Percentiles rank a stretch among this genome's conserved stretches.
phyloP scores from a whole-genome alignment of 2,329 filamentous ascomycete species.

The Talaromyces sp. region DNA sequence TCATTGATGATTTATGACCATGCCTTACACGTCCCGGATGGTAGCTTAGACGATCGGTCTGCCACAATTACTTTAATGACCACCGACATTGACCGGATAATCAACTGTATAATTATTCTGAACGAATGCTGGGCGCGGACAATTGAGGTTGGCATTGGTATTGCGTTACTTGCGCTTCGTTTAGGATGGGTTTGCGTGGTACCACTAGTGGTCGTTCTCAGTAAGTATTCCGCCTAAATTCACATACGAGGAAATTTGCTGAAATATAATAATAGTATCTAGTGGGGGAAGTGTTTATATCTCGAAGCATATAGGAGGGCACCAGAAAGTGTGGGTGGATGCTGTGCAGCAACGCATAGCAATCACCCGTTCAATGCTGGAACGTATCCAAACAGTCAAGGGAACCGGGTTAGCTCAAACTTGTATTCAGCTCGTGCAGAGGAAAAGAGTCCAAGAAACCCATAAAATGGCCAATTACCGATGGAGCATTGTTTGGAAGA shows the following conservation, averaged over 20 bases:
- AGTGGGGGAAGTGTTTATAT: conserved; percentile 5
- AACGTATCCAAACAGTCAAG: conserved; percentile 38
- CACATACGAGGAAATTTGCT: neutral
- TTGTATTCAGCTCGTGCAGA: conserved; percentile 10
- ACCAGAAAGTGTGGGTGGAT: conserved; percentile 35
- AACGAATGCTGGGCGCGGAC: conserved; percentile 9
- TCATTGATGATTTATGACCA: conserved; percentile 4
- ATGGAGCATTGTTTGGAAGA: conserved; percentile 14
- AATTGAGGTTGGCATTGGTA: conserved; percentile 6
- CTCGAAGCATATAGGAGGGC: conserved; percentile 8
- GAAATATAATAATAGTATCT: neutral
- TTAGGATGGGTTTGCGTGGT: conserved; percentile 8
- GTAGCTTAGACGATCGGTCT: conserved; percentile 2
- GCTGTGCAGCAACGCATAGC: conserved; percentile 38
- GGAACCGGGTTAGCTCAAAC: conserved; percentile 30
- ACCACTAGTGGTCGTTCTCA: neutral
- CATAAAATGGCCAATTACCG: conserved; percentile 12
- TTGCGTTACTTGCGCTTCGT: neutral
- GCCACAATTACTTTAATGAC: conserved; percentile 8
- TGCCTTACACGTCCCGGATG: neutral
- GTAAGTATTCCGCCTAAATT: neutral
- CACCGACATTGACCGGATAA: conserved; percentile 7
- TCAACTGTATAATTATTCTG: conserved; percentile 3
- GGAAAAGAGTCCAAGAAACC: conserved; percentile 10
- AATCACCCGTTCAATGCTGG: conserved; percentile 33